Evolutionary conservation across 495 filamentous ascomycete genomes (phyloP), one percentile per base, ranked within the genome.

Genomic region (Aspergillus egyptiacus): DNA sequence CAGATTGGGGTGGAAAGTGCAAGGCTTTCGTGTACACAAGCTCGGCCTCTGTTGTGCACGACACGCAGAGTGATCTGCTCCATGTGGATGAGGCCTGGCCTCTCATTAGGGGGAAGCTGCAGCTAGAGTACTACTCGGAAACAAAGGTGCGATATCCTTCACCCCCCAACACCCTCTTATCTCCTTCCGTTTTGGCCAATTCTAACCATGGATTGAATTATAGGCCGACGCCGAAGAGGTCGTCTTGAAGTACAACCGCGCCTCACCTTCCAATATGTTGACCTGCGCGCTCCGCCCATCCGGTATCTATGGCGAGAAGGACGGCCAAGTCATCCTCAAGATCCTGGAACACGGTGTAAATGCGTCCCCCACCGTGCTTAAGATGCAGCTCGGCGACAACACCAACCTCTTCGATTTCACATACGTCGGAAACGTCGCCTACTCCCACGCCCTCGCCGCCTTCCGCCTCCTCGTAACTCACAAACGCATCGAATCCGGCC

Each of bases 11-110:
- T 51, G 82, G 80, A 31, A 73, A 70, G 35, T 91, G 95, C 58
- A 95, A 88, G 70, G 94, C 83, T 0, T 86, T 99, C 57, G 87
- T 99, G 23, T 95, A 94, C 71, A 99, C 94, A 2, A 94, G 87
- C 64, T 91, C 86, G 20, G 87, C 89, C 37, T 91, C 86, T 41
- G 81, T 96, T 28, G 78, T 96, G 45, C 87, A 87, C 65, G 89
- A 95, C 62, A 87, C 83, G 47, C 70, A 76, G 58, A 82, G 70
- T 47, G 85, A 96, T 63, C 68, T 99, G 58, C 78, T 91, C 65
- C 93, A 94, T 65, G 90, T 89, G 41, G 85, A 93, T 61, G 93
- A 99, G 72, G 72, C 80, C 24, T 95, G 84, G 76, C 90, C 93
- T 7, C 70, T 87, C 46, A 78, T 96, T 35, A 72, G 82, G 14